Percentiles rank a stretch among this genome's conserved stretches.
phyloP scores from a whole-genome alignment of 1,139 yeast species.

The Blastobotrys illinoisensis region DNA sequence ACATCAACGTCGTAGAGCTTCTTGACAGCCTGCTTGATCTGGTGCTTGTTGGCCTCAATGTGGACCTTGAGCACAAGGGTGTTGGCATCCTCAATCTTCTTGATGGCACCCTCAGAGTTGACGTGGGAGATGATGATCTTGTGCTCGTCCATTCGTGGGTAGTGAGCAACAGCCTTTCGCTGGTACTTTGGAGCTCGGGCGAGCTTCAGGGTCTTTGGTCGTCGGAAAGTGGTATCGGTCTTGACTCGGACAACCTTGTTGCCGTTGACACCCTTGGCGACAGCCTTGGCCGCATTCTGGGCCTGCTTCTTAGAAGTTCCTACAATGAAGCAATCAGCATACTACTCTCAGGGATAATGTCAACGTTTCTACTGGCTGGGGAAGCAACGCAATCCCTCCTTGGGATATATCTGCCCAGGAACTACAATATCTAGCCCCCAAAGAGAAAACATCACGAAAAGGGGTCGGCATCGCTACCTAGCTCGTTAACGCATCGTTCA shows the following conservation, averaged over 20 bases:
- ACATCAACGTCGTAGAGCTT: constrained; percentile 97
- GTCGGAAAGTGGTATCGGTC: constrained; percentile 92
- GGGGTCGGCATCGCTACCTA: not conserved
- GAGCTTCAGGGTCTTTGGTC: constrained; percentile 95
- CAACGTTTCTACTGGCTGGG: not conserved
- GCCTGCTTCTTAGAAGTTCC: constrained; percentile 52
- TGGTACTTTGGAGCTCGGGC: constrained; percentile 94
- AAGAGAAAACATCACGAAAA: not conserved
- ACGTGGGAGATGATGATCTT: constrained; percentile 92
- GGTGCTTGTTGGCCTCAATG: constrained; percentile 94
- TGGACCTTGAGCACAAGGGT: constrained; percentile 98
- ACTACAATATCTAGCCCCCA: not conserved
- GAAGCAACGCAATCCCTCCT: not conserved
- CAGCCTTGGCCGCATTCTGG: constrained; percentile 98
- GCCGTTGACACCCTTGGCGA: constrained; percentile 93
- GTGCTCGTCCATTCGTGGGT: constrained; percentile 95
- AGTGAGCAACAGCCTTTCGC: constrained; percentile 94
- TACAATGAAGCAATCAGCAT: constrained; percentile 7
- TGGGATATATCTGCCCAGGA: not conserved
- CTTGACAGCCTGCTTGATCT: constrained; percentile 97
- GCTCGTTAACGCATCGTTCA: not conserved
- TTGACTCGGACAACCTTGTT: constrained; percentile 90
- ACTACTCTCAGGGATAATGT: not conserved
- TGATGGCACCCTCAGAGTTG: constrained; percentile 98
- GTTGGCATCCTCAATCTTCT: constrained; percentile 99